Conservation (phyloP, 805 yeast species). For the Kodamaea sagamina region DNA sequence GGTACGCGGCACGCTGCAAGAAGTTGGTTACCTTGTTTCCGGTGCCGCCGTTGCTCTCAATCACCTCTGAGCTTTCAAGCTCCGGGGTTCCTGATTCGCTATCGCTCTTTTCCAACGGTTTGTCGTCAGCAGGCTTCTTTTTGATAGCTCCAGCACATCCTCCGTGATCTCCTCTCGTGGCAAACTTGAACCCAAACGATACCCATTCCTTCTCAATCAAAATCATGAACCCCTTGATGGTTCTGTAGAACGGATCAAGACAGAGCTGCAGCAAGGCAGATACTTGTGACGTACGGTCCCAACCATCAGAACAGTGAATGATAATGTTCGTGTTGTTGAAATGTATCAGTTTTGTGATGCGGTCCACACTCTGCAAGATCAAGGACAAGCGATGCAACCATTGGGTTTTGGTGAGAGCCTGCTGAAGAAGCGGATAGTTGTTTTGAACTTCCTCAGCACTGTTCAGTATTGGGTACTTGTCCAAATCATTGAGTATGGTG, state of each 20-base stretch:
- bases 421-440: conserved; percentile 40
- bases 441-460: conserved; percentile 1
- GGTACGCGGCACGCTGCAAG: conserved; percentile 43
- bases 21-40: conserved; percentile 38
- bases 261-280: conserved; percentile 82
- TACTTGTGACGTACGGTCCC: conserved; percentile 96
- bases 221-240: conserved; percentile 82
- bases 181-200: conserved; percentile 89
- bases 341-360: conserved; percentile 78
- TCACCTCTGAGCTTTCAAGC: conserved; percentile 14
- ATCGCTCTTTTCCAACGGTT: conserved; percentile 16
- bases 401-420: conserved; percentile 60
- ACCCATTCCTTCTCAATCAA: conserved; percentile 94
- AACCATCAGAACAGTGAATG: conserved; percentile 96
- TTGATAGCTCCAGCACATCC: conserved; percentile 46
- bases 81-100: conserved; percentile 15
- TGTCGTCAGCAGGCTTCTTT: conserved; percentile 20
- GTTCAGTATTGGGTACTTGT: conserved; percentile 46
- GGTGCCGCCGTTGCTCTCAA: conserved; percentile 18
- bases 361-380: conserved; percentile 72
- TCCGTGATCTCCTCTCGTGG: conserved; percentile 79
- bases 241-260: conserved; percentile 86
- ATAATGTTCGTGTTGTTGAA: conserved; percentile 79
- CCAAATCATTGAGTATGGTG: conserved; percentile 67
- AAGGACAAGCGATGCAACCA: conserved; percentile 78